Evolutionary conservation across 1,139 yeast species (phyloP), one percentile per base, ranked within the genome.

Genomic region (Sugiyamaella sp.): DNA sequence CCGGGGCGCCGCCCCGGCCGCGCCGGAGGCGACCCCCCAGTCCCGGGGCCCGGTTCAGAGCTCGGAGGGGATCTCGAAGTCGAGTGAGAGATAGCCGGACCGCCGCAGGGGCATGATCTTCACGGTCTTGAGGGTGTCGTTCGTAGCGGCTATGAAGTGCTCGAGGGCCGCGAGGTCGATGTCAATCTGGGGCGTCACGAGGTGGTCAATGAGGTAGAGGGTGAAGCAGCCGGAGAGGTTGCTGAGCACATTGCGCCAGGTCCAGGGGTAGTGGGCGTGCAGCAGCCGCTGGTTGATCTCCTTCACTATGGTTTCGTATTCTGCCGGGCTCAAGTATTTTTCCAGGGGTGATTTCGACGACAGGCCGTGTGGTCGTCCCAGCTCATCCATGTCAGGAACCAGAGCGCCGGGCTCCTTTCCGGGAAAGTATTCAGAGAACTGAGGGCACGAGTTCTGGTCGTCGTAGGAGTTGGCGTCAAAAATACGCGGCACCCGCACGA

Each of bases 391-490:
- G 3, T 21, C 35, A 19, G 53, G 69, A n/a, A 73, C 63, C 9
- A 77, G 64, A 0, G 89, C 89, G 0, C 87, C 91, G 1, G 85
- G 82, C 63, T 86, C 95, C 1, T 57, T 60, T 0, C 95, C 95
- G 0, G 91, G 95, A 1, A 76, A 65, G 21, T 62, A 67, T 1
- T 70, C 67, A 9, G 89, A 82, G 63, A 86, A 86, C 62, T 77
- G 82, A 0, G 93, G 91, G 72, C 33, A 59, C 49, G 50, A 29
- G 24, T 47, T 40, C n/a, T 53, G 46, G 8, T 9, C 62, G 38
- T 69, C 75, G 22, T 25, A 21, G 4, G 42, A 32, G n/a, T 27
- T 33, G 14, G 17, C 20, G 16, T 37, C 42, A 82, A 5, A 74
- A 57, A 59, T 91, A 64, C 25, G 91, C 1, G 67, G 91, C 2